A percentile compares a stretch with the other conserved stretches of the same genome.
Conservation (phyloP, 106 monocot species). For the Allium fistulosum region DNA sequence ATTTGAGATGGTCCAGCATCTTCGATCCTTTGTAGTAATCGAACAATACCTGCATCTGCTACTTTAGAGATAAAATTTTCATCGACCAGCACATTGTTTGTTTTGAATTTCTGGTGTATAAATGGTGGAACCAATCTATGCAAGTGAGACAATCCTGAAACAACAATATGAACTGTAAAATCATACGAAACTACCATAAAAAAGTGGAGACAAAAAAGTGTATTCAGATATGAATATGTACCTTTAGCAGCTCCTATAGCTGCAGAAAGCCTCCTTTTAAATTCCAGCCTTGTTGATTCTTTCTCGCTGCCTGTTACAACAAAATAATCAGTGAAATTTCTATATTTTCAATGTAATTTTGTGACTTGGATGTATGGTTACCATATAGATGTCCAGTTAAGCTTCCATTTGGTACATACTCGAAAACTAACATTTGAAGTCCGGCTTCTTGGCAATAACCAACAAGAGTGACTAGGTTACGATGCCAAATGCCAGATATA, state of each 20-base stretch:
- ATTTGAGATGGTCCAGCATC: slow-evolving; percentile 28
- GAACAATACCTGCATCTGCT: slow-evolving; percentile 51
- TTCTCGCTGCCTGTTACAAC: slow-evolving; percentile 21
- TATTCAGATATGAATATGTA: not conserved
- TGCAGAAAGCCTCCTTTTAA: slow-evolving; percentile 59
- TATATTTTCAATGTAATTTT: not conserved
- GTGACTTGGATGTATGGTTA: slow-evolving; percentile 11
- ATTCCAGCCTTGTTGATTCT: slow-evolving; percentile 49
- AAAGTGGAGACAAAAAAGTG: not conserved
- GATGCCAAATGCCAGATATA: slow-evolving; percentile 42
- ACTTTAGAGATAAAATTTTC: slow-evolving; percentile 81
- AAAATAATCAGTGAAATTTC: not conserved
- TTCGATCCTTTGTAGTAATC: slow-evolving; percentile 30
- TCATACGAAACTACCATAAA: not conserved
- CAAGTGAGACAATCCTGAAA: slow-evolving; percentile 53
- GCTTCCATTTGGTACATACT: slow-evolving; percentile 71
- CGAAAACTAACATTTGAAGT: slow-evolving; percentile 56
- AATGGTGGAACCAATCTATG: slow-evolving; percentile 48
- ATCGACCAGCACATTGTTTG: slow-evolving; percentile 69
- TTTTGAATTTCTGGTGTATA: slow-evolving; percentile 55
- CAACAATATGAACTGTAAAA: not conserved
- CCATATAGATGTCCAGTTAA: slow-evolving; percentile 50
- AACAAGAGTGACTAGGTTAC: slow-evolving; percentile 59
- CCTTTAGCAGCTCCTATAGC: slow-evolving; percentile 78
- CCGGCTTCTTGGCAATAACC: slow-evolving; percentile 76